Percentiles rank a stretch among this genome's conserved stretches.
Evolutionary conservation across 805 yeast genomes (phyloP).

Genomic region (Lipomyces sp.): DNA sequence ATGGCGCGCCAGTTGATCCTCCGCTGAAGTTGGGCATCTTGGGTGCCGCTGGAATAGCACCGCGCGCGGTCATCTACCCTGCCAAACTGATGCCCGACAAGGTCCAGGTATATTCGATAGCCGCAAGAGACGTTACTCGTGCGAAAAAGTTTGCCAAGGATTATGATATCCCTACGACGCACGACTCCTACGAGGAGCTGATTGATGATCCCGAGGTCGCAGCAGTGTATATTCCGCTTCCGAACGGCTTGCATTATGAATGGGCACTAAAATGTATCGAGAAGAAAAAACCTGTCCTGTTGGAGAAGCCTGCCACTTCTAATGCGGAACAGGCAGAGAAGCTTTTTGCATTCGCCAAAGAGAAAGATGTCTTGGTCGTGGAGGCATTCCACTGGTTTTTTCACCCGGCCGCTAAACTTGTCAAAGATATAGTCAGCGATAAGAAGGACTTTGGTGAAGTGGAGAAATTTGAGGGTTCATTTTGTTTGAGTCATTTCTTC

Average conservation of each 20-base stretch:
- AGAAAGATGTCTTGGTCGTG: slow-evolving; percentile 21
- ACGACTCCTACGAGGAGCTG: slow-evolving; percentile 29
- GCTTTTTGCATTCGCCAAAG: slow-evolving; percentile 22
- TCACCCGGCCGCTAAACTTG: slow-evolving; percentile 28
- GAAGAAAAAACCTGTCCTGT: slow-evolving; percentile 29
- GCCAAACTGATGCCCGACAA: slow-evolving; percentile 30
- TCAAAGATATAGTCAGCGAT: slow-evolving; percentile 23
- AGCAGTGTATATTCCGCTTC: slow-evolving; percentile 34
- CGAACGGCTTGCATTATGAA: slow-evolving; percentile 35
- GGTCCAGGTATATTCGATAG: slow-evolving; percentile 22
- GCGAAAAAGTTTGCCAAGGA: slow-evolving; percentile 29
- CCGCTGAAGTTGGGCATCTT: slow-evolving; percentile 32
- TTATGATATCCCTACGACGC: slow-evolving; percentile 17
- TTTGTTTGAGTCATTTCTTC: slow-evolving; percentile 4
- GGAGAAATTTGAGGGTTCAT: slow-evolving; percentile 17
- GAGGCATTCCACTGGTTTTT: slow-evolving; percentile 36
- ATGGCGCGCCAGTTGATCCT: neutral
- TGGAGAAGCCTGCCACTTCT: slow-evolving; percentile 31
- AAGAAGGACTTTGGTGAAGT: slow-evolving; percentile 31
- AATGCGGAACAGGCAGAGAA: slow-evolving; percentile 31
- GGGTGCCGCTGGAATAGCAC: slow-evolving; percentile 35
- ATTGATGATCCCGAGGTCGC: slow-evolving; percentile 28
- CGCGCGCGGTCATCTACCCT: slow-evolving; percentile 27
- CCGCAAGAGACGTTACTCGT: slow-evolving; percentile 24
- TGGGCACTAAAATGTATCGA: slow-evolving; percentile 34